A percentile compares a stretch with the other conserved stretches of the same genome.
Conservation (phyloP, 805 yeast genomes). For the Lipomyces sp. region DNA sequence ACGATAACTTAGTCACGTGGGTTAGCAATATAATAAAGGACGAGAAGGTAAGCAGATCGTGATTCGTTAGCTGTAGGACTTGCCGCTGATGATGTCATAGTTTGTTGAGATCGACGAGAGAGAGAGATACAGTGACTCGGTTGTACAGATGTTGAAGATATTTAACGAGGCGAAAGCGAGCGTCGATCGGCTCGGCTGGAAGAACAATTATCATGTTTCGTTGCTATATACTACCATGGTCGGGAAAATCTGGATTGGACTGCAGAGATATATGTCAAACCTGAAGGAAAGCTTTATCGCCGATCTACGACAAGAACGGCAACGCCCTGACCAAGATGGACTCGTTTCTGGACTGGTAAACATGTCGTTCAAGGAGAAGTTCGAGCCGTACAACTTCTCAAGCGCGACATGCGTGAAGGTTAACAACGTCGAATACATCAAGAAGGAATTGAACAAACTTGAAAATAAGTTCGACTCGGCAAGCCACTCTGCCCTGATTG, state of each 20-base stretch:
- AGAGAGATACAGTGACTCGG: conserved; percentile 53
- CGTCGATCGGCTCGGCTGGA: conserved; percentile 65
- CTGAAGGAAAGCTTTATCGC: conserved; percentile 32
- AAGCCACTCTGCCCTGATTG: conserved; percentile 45
- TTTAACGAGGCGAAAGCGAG: conserved; percentile 56
- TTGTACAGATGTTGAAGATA: conserved; percentile 62
- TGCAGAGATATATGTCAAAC: conserved; percentile 45
- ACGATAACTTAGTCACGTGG: conserved; percentile 41
- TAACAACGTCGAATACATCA: conserved; percentile 50
- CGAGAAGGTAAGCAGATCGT: conserved; percentile 42
- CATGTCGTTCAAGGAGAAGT: conserved; percentile 28
- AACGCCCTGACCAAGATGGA: not conserved
- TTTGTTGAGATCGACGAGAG: conserved; percentile 26
- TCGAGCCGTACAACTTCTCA: conserved; percentile 8
- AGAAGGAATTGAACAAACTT: conserved; percentile 44
- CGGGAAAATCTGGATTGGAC: conserved; percentile 60
- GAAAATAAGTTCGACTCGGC: conserved; percentile 63
- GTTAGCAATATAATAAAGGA: conserved; percentile 38
- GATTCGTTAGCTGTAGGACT: not conserved
- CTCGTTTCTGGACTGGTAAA: not conserved
- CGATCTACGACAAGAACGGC: conserved; percentile 27
- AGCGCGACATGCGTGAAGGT: conserved; percentile 67
- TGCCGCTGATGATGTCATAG: not conserved
- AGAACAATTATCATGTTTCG: conserved; percentile 59
- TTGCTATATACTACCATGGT: conserved; percentile 57